Evolutionary conservation across 345 rosid genomes (phyloP).

Genomic region (Adansonia digitata): DNA sequence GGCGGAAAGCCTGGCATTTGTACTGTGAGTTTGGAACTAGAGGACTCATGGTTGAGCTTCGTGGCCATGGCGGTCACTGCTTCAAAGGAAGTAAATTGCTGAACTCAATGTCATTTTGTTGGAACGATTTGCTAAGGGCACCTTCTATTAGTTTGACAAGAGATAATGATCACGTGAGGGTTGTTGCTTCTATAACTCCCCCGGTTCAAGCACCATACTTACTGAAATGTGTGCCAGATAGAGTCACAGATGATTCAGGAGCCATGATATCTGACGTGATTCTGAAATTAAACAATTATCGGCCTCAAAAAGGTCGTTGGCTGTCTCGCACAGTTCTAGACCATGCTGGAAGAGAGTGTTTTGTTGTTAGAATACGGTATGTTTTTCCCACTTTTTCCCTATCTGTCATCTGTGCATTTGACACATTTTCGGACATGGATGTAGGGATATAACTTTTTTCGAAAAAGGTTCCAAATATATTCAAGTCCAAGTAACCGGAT

Average conservation of each 20-base stretch:
- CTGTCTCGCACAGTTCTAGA: conserved; percentile 88
- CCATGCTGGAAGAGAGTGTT: conserved; percentile 83
- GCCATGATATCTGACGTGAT: conserved; percentile 86
- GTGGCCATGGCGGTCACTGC: conserved; percentile 32
- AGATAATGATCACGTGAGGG: conserved; percentile 39
- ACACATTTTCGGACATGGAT: too few relatives aligned
- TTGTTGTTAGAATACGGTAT: conserved; percentile 73
- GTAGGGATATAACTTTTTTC: too few relatives aligned
- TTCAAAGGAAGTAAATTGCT: conserved; percentile 40
- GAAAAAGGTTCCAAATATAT: too few relatives aligned
- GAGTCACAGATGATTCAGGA: conserved; percentile 87
- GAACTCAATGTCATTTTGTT: conserved; percentile 36
- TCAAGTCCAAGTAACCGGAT: too few relatives aligned
- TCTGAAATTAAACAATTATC: conserved; percentile 55
- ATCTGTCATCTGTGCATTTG: too few relatives aligned
- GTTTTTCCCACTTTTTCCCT: too few relatives aligned
- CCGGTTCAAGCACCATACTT: conserved; percentile 85
- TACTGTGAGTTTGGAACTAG: conserved; percentile 79
- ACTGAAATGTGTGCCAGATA: conserved; percentile 83
- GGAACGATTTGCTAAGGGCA: conserved; percentile 78
- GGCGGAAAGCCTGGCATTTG: conserved; percentile 65
- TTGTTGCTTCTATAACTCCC: conserved; percentile 67
- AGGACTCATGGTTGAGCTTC: conserved; percentile 58
- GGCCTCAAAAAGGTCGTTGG: conserved; percentile 95
- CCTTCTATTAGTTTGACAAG: conserved; percentile 51